Conservation (phyloP, 2,329 filamentous ascomycete species). For the Plenodomus tracheiphilus region DNA sequence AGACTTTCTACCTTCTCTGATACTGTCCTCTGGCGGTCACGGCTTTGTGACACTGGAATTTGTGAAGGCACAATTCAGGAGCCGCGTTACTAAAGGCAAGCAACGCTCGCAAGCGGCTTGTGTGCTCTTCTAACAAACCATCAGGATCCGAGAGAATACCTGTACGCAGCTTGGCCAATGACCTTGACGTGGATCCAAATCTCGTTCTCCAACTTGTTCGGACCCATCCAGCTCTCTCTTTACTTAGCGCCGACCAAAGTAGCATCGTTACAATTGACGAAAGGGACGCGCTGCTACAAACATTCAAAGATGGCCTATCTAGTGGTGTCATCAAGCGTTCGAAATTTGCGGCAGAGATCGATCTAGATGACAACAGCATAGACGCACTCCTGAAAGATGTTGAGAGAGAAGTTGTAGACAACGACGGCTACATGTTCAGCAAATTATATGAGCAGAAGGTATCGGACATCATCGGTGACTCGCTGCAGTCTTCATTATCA, state of each 20-base stretch:
- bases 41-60: slow-evolving; percentile 32
- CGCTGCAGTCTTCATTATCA: background rate
- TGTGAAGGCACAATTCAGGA: slow-evolving; percentile 23
- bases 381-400: slow-evolving; percentile 18
- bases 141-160: slow-evolving; percentile 17
- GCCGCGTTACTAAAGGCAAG: slow-evolving; percentile 19
- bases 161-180: slow-evolving; percentile 15
- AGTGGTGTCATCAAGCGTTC: slow-evolving; percentile 19
- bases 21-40: slow-evolving; percentile 25
- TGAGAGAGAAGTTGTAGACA: slow-evolving; percentile 13
- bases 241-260: slow-evolving; percentile 29
- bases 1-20: slow-evolving; percentile 17
- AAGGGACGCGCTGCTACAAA: slow-evolving; percentile 17
- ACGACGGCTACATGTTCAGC: slow-evolving; percentile 22
- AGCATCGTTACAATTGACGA: slow-evolving; percentile 29
- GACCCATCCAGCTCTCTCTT: slow-evolving; percentile 15
- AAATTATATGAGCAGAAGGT: slow-evolving; percentile 16
- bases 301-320: slow-evolving; percentile 10
- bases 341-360: slow-evolving; percentile 21
- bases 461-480: background rate
- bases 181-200: slow-evolving; percentile 26
- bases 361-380: slow-evolving; percentile 28
- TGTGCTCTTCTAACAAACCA: slow-evolving; percentile 1
- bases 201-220: slow-evolving; percentile 25
- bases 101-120: background rate